Conservation (phyloP, 2,329 filamentous ascomycete genomes). For the Nothopassalora personata region DNA sequence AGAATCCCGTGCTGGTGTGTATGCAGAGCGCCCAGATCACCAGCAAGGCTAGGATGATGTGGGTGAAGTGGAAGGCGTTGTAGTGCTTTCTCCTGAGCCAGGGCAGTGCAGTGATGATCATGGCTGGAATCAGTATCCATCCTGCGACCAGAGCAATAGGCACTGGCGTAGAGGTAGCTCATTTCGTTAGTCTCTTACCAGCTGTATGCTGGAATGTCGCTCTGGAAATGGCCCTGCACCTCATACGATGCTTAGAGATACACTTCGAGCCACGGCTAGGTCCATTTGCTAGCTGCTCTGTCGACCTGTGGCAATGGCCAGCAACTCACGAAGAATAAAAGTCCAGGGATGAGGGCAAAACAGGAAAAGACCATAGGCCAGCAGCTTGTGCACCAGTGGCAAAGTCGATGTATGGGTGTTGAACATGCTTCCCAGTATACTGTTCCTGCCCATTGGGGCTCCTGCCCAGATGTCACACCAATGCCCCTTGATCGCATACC, state of each 20-base stretch:
- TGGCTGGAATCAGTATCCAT: background rate
- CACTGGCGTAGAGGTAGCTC: background rate
- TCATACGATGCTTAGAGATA: background rate
- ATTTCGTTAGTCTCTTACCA: background rate
- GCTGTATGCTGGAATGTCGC: background rate
- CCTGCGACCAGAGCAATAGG: background rate
- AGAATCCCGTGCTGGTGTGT: background rate
- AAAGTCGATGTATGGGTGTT: background rate
- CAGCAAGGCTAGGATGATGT: background rate
- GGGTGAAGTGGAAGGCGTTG: background rate
- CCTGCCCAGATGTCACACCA: background rate
- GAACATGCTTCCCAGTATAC: background rate
- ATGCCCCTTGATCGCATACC: background rate
- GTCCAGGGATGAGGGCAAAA: background rate
- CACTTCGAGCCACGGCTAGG: background rate
- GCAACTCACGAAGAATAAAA: background rate
- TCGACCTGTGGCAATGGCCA: background rate
- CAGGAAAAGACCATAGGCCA: background rate
- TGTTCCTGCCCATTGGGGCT: background rate
- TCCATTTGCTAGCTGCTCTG: background rate
- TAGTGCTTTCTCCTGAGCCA: background rate
- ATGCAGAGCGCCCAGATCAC: background rate
- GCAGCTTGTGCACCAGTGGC: background rate
- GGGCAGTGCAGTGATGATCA: background rate
- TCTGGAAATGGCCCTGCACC: background rate